Base-by-base conservation (phyloP, 1,139 yeast species). In the Candida glucosophila region DNA sequence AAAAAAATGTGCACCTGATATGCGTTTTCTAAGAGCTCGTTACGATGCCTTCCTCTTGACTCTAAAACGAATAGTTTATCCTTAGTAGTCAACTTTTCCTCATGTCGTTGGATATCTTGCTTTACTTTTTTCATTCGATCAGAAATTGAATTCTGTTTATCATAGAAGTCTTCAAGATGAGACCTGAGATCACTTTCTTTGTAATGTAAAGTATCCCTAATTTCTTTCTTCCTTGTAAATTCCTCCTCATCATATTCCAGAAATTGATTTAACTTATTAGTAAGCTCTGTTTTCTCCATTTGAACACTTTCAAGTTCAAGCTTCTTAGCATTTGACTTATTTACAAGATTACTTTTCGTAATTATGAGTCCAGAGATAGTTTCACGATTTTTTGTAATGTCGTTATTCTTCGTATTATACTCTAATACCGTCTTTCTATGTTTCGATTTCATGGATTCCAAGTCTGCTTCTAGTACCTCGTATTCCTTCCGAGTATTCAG, bases 41-140 rank as follows among this genome's bases (percentile, higher is more conserved):
- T 47, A 18, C 45, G 45, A 25, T 45, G 40, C n/a, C 47, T 7
- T 19, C 28, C 24, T 7, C 38, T 39, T 5, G 49, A 43, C 22
- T 61, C 64, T 20, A 72, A 47, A 4, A 70, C 42, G 18, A 55
- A 58, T 2, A 77, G 43, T 39, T 66, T 65, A 43, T 77, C 86
- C n/a, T 58, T 63, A 9, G 72, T 56, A 16, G 49, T 53, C 20
- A 73, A 43, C 22, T 57, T 55, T 14, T 41, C 40, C 27, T 52
- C 40, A 26, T 28, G 41, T 30, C 27, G 27, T 3, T 36, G 36
- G 8, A 52, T 34, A 17, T 40, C 36, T 3, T 31, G 30, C 27
- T 42, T 40, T 10, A 44, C 32, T 3, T 30, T 31, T 10, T 34
- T 32, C 10, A 55, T 32, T 18, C 44, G 45, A 5, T 31, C 37